phyloP scores from a whole-genome alignment of 495 filamentous ascomycete species.

The Annulohypoxylon stygium region DNA sequence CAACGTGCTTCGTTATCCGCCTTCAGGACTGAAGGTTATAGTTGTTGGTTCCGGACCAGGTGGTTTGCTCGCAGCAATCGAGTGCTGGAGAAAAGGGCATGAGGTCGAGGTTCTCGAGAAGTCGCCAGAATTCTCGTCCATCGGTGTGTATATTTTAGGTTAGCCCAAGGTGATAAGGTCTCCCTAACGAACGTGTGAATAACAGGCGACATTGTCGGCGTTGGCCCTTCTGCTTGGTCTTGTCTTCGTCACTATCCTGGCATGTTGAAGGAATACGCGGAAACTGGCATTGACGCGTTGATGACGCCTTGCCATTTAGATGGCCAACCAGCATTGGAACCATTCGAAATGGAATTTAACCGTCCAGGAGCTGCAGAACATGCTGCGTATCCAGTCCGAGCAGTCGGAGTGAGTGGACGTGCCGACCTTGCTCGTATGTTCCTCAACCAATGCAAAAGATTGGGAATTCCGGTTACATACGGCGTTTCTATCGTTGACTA shows the following conservation, averaged over 20 bases:
- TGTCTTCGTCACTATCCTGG: neutral
- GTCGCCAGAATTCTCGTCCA: neutral
- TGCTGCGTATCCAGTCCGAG: neutral
- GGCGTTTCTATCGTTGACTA: slow-evolving; percentile 1
- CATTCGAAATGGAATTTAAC: neutral
- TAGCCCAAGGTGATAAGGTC: neutral
- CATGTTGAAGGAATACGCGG: neutral
- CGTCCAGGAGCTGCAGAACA: neutral
- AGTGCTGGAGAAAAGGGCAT: neutral
- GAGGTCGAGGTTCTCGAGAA: slow-evolving; percentile 1
- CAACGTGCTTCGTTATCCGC: neutral
- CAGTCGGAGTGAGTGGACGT: neutral
- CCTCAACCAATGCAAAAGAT: neutral
- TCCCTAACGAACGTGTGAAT: neutral
- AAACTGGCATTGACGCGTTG: neutral
- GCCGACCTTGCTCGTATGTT: neutral
- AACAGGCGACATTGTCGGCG: neutral
- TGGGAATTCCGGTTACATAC: neutral
- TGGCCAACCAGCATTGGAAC: neutral
- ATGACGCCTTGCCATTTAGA: neutral
- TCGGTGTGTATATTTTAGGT: neutral
- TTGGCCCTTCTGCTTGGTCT: neutral
- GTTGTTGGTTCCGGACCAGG: neutral
- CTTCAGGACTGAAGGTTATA: neutral
- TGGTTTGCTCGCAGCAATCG: neutral